phyloP scores from a whole-genome alignment of 73 alveolate species.

The Paramecium tetraurelia region DNA sequence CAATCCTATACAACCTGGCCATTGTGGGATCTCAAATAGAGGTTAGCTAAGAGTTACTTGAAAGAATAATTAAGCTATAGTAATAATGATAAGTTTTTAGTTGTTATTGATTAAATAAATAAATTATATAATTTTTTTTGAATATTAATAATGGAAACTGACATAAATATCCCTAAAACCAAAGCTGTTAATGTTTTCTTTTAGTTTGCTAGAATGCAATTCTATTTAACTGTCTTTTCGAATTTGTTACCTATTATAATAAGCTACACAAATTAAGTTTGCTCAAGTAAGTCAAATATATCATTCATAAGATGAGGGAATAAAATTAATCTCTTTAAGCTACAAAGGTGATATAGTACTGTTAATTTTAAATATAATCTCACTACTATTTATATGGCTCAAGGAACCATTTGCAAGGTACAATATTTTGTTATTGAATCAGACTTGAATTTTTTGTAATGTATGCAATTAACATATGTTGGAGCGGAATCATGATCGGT shows the following conservation, averaged over 20 bases:
- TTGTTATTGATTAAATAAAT: neutral
- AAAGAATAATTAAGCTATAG: neutral
- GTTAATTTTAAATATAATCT: neutral
- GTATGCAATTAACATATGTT: conserved; percentile 25
- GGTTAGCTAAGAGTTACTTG: neutral
- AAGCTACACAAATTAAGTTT: neutral
- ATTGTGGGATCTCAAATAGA: neutral
- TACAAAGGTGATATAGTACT: neutral
- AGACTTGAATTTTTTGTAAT: conserved; percentile 50
- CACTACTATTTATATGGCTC: neutral
- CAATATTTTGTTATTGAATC: neutral
- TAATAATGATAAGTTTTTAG: neutral
- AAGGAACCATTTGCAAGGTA: conserved; percentile 53
- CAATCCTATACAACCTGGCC: neutral
- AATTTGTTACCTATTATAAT: neutral
- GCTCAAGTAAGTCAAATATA: neutral
- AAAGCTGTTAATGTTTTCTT: conserved; percentile 38
- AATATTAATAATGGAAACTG: conserved; percentile 26
- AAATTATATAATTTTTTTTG: neutral
- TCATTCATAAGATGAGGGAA: neutral
- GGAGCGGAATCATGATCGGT: neutral
- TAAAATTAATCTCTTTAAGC: neutral
- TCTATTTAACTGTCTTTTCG: neutral
- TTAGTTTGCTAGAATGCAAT: conserved; percentile 15
- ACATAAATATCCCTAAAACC: conserved; percentile 32